Conservation (phyloP, 2,329 filamentous ascomycete species). For the Verticillium alfalfae region DNA sequence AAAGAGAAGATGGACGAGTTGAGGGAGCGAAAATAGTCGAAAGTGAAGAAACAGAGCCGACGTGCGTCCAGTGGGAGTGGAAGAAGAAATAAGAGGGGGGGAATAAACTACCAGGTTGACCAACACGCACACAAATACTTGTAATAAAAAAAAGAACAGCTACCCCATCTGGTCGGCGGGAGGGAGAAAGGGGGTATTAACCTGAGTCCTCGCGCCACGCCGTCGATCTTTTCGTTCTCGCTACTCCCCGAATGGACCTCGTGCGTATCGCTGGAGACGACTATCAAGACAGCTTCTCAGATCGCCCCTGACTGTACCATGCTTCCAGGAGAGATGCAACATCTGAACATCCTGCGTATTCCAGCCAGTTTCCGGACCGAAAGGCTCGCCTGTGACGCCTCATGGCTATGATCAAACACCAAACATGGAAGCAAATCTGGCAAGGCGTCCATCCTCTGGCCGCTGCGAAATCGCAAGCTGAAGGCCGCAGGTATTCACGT, state of each 20-base stretch:
- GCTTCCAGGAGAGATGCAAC: background rate
- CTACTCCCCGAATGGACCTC: background rate
- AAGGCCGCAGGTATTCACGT: background rate
- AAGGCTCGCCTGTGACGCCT: background rate
- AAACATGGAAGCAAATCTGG: background rate
- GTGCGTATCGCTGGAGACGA: background rate
- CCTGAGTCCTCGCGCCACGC: conserved; percentile 1
- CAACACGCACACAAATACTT: background rate
- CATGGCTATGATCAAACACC: background rate
- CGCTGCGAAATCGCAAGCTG: background rate
- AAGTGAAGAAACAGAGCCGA: background rate
- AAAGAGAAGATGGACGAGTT: conserved; percentile 21
- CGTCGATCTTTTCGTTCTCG: background rate
- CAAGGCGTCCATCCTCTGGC: background rate
- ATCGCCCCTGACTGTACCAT: background rate
- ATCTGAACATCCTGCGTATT: background rate
- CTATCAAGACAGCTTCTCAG: background rate
- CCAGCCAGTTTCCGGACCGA: background rate
- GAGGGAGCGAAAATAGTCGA: background rate
- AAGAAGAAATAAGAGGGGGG: background rate
- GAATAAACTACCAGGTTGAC: background rate
- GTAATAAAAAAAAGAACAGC: background rate
- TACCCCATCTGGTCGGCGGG: background rate
- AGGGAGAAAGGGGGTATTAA: conserved; percentile 1
- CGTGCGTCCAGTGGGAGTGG: background rate